Conservation (phyloP, 768 basidiomycete species). For the Strobilomyces dryophilus region DNA sequence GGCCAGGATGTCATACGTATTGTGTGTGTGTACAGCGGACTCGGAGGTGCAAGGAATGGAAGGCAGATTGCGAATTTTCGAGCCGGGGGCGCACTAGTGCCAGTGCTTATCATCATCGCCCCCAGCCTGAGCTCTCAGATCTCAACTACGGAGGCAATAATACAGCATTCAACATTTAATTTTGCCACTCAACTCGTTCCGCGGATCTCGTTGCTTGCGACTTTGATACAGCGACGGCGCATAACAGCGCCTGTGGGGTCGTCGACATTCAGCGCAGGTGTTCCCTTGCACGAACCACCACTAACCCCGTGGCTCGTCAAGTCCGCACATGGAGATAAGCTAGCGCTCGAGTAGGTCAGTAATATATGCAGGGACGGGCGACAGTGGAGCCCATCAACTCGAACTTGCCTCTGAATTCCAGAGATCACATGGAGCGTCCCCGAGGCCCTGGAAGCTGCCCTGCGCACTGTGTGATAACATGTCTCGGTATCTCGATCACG, state of each 20-base stretch:
- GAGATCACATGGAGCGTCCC: conserved; percentile 3
- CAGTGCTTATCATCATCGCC: too few relatives aligned
- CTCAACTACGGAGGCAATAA: conserved; percentile 9
- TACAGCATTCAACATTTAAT: conserved; percentile 13
- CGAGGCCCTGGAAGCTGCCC: conserved; percentile 4
- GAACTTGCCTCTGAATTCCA: neutral
- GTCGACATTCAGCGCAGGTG: neutral
- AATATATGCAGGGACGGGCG: conserved; percentile 4
- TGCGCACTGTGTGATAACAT: neutral
- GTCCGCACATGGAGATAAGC: conserved; percentile 3
- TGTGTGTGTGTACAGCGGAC: conserved; percentile 5
- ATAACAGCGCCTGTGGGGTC: conserved; percentile 8
- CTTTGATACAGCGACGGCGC: conserved; percentile 10
- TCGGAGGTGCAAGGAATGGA: conserved; percentile 17
- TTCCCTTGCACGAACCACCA: conserved; percentile 6
- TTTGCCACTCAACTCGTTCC: conserved; percentile 6
- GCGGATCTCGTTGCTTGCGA: conserved; percentile 15
- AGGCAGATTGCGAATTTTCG: conserved; percentile 3
- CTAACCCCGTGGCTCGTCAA: conserved; percentile 5
- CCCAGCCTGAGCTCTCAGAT: too few relatives aligned
- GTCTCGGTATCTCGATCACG: conserved; percentile 2
- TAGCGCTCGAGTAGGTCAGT: too few relatives aligned
- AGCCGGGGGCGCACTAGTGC: neutral
- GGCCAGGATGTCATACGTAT: neutral
- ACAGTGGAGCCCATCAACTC: neutral